Base-by-base conservation (phyloP, 2,329 filamentous ascomycete genomes). In the Waltergamsia citrina region DNA sequence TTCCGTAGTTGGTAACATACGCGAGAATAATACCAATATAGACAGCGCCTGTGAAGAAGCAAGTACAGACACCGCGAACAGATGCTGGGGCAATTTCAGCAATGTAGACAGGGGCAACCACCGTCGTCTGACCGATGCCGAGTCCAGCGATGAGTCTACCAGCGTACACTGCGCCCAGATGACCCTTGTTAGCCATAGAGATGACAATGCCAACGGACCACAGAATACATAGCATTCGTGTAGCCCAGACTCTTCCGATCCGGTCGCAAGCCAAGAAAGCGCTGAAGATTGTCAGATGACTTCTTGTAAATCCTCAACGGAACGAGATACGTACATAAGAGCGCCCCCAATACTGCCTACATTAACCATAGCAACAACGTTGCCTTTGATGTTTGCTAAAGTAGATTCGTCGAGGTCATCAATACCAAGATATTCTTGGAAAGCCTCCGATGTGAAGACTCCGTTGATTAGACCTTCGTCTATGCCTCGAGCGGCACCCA, bases 301-400 rank as follows among this genome's bases (percentile, higher is more conserved):
- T 15, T 14, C 22, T 24, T n/a, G 18, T 12, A 14, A 8, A 11
- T 7, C 16, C 8, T 14, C 16, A 22, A 15, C 12, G 20, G 19
- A 32, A 24, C 34, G 29, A 34, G 19, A 30, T 12, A 29, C 25
- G 9, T 27, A 27, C 28, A 34, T 12, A 11, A 34, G 32, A 16
- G 32, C 14, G 24, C 32, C 32, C 8, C 14, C 32, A 17, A 84
- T 76, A 8, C 69, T 75, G 12, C 79, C 79, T 43, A 83, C 71
- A 48, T 83, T 78, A 0, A 83, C 79, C 79, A 84, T 83, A 17
- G 74, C 69, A 1, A 77, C 75, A 34, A 84, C 77, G 48, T 84
- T 84, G 38, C 65, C 71, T 50, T 77, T 70, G 51, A 75, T 74
- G 47, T 77, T 72, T 30, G 76, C 72, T 43, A 66, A 60, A 26